Conservation (phyloP, 768 basidiomycete genomes). For the Rhizopogon vinicolor region DNA sequence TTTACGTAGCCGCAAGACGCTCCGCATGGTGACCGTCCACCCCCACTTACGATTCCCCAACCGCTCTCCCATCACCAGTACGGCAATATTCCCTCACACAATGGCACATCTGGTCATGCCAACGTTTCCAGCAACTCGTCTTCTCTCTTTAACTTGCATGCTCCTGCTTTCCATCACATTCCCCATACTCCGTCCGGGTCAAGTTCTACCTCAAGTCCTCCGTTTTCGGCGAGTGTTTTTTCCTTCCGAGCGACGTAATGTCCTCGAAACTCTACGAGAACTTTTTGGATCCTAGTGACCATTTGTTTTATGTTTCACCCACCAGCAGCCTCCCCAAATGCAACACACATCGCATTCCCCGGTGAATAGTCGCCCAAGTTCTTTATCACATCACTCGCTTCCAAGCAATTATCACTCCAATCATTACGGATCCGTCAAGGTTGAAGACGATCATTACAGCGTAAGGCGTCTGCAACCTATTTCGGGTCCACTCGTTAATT, state of each 20-base stretch:
- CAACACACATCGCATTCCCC: conserved; percentile 52
- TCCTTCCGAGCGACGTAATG: conserved; percentile 28
- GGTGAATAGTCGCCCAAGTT: conserved; percentile 42
- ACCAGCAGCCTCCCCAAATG: conserved; percentile 64
- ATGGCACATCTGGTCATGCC: conserved; percentile 33
- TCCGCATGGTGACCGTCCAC: conserved; percentile 39
- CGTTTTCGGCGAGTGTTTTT: conserved; percentile 84
- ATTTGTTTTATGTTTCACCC: conserved; percentile 31
- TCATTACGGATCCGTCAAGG: conserved; percentile 55
- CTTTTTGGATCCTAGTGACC: conserved; percentile 57
- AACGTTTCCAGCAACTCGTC: conserved; percentile 33
- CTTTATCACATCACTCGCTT: conserved; percentile 34
- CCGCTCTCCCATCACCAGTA: conserved; percentile 48
- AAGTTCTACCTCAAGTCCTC: conserved; percentile 69
- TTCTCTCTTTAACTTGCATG: conserved; percentile 49
- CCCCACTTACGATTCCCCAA: conserved; percentile 62
- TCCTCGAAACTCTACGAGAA: conserved; percentile 28
- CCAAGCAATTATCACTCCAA: conserved; percentile 39
- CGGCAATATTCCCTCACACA: conserved; percentile 33
- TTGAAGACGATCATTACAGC: conserved; percentile 61
- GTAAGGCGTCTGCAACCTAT: conserved; percentile 30
- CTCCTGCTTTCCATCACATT: conserved; percentile 54
- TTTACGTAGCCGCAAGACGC: conserved; percentile 42
- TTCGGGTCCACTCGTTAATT: neutral
- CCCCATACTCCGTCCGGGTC: conserved; percentile 71